Evolutionary conservation across 2,329 filamentous ascomycete species (phyloP).

Genomic region (Colletotrichum tabaci): DNA sequence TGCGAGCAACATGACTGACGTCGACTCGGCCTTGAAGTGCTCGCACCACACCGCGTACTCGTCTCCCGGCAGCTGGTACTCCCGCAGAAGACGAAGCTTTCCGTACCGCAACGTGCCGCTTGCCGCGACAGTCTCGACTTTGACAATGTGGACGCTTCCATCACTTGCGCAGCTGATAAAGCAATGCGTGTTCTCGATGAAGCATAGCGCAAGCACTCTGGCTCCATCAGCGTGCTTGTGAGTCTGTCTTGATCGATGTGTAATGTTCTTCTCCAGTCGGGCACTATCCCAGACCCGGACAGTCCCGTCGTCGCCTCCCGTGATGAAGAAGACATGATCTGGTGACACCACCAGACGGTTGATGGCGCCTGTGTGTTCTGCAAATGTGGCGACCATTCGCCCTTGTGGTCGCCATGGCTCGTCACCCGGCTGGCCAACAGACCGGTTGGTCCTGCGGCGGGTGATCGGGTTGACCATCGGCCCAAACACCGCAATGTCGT

Average conservation of each 20-base stretch:
- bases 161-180: constrained; percentile 93
- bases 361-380: constrained; percentile 87
- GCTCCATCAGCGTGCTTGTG: constrained; percentile 81
- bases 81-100: constrained; percentile 81
- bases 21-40: constrained; percentile 87
- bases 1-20: constrained; percentile 86
- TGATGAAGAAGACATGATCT: constrained; percentile 95
- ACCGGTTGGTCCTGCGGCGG: constrained; percentile 64
- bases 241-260: constrained; percentile 88
- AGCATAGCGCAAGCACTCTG: constrained; percentile 86
- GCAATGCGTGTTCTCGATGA: constrained; percentile 93
- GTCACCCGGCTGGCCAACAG: constrained; percentile 66
- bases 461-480: constrained; percentile 82
- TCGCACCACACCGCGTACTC: constrained; percentile 93
- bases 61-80: constrained; percentile 81
- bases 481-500: constrained; percentile 80
- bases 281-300: constrained; percentile 96
- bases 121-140: constrained; percentile 72
- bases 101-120: constrained; percentile 79
- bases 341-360: constrained; percentile 87
- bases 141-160: constrained; percentile 90
- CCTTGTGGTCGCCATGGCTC: constrained; percentile 88
- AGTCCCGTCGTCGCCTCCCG: constrained; percentile 89
- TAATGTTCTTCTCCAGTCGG: constrained; percentile 90
- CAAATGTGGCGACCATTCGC: constrained; percentile 87